These are phyloP conservation scores for Colletotrichum falcatum DNA, from an alignment of 2,329 filamentous ascomycete genomes.

Conservation along the genomic window DNA sequence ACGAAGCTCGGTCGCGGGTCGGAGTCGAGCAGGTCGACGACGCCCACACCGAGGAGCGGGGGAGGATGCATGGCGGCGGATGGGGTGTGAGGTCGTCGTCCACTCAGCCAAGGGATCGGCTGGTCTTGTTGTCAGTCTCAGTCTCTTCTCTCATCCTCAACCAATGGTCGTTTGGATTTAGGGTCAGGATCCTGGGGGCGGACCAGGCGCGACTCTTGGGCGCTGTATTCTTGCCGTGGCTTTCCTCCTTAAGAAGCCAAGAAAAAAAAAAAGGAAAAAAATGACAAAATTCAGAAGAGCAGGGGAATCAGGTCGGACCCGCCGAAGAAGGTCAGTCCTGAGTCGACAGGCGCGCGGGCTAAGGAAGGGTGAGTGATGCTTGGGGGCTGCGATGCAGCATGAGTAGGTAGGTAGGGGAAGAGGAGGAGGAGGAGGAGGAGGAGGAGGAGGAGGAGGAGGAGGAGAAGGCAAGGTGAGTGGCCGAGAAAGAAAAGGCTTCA, in stretches of 20 bases:
- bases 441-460: background rate
- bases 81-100: conserved; percentile 26
- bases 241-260: background rate
- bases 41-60: conserved; percentile 46
- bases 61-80: conserved; percentile 39
- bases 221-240: background rate
- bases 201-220: conserved; percentile 10
- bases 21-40: conserved; percentile 55
- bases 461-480: conserved; percentile 14
- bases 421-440: no score
- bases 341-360: conserved; percentile 15
- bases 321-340: conserved; percentile 17
- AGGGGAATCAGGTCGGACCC: conserved; percentile 10
- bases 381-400: conserved; percentile 23
- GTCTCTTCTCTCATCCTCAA: conserved; percentile 35
- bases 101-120: conserved; percentile 40
- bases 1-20: conserved; percentile 58
- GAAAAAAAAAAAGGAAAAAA: background rate
- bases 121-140: conserved; percentile 34
- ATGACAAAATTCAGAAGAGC: background rate
- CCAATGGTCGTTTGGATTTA: conserved; percentile 21
- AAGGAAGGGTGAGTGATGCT: conserved; percentile 5
- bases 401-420: no score
- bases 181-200: conserved; percentile 3
- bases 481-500: conserved; percentile 28